A percentile compares a stretch with the other conserved stretches of the same genome.
These are phyloP conservation scores for Perkinsus olseni DNA, from an alignment of 169 alveolate species.

Conservation along the genomic window DNA sequence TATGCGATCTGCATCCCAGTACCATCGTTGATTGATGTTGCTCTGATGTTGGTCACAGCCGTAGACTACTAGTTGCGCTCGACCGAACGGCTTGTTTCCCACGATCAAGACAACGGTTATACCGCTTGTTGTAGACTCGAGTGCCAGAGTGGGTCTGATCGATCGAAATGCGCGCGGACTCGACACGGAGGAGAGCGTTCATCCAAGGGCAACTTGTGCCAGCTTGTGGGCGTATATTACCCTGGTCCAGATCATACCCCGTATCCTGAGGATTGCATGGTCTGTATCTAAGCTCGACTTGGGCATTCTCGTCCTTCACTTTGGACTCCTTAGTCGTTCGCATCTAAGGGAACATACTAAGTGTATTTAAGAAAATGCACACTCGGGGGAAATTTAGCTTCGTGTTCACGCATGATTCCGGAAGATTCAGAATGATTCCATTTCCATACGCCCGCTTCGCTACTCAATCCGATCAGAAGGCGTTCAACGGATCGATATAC, in stretches of 20 bases:
- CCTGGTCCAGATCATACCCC: neutral
- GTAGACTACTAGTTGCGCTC: neutral
- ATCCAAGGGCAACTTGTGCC: neutral
- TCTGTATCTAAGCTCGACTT: neutral
- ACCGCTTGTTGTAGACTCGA: neutral
- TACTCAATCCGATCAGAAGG: too few relatives aligned
- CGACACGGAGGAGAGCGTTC: neutral
- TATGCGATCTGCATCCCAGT: neutral
- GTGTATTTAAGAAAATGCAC: neutral
- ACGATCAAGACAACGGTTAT: neutral
- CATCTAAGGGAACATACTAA: neutral
- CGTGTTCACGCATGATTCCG: too few relatives aligned
- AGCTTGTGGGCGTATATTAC: neutral
- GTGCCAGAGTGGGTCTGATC: neutral
- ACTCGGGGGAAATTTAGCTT: too few relatives aligned
- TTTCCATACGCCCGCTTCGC: too few relatives aligned
- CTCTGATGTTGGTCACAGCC: neutral
- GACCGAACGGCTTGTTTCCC: neutral
- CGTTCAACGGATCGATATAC: too few relatives aligned
- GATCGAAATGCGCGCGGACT: too few relatives aligned
- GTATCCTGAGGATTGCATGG: neutral
- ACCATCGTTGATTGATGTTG: neutral
- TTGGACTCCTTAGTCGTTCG: neutral
- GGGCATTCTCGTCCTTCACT: neutral
- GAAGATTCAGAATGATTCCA: too few relatives aligned